Evolutionary conservation across 202 grass and related monocot genomes (phyloP), one percentile per base, ranked within the genome.

Genomic region (Alloteropsis angusta): DNA sequence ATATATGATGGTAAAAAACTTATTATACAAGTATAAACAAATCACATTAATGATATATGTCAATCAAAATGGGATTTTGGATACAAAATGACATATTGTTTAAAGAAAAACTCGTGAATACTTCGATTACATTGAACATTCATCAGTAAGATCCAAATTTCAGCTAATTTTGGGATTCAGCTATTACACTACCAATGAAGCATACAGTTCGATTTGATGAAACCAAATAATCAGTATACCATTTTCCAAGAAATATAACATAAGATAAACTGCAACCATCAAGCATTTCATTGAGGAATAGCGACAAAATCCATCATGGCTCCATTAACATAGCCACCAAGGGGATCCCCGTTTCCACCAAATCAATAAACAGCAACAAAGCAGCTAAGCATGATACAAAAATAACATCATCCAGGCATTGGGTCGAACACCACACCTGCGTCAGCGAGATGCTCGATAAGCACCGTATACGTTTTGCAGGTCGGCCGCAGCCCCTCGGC

Each of bases 381-480:
- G 48, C 28, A 45, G 2, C 18, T n/a, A 21, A 21, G 62, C 39
- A 42, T 34, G 48, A n/a, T 43, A 9, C 26, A 37, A 10, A 68
- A 9, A 55, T 68, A 79, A 16, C 2, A 75, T 18, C 13, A 36
- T 13, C 38, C 19, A 63, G 48, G 57, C 12, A 79, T 88, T 80
- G 39, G 11, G 30, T 57, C 68, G 76, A 86, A 77, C 77, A 72
- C 23, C 57, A 90, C 62, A 93, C 91, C 88, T 59, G 77, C 68
- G 50, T 87, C 68, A 0, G 88, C 80, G 4, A 93, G 88, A 76
- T 93, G 83, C 68, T 82, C 83, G 72, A 90, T 90, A 41, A 93
- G 83, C 55, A 93, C 88, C 12, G 88, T 93, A 76, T 90, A 93
- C 0, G 88, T 90, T 48, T 81, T 83, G 80, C 88, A 93, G 74